Evolutionary conservation across 306 rosid species (phyloP).

Genomic region (Rosa multiflora): DNA sequence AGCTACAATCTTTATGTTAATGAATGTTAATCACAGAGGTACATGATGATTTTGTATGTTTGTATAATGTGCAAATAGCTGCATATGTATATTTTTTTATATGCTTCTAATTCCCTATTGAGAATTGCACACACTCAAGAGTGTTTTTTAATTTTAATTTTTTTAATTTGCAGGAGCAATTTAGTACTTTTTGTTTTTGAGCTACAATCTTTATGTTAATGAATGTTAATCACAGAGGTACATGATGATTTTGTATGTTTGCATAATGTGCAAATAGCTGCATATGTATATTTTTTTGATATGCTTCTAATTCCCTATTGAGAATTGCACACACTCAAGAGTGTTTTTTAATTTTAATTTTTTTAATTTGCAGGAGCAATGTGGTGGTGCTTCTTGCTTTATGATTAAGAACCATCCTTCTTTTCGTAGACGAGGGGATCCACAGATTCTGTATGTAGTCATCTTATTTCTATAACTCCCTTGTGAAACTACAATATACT

Average conservation of each 20-base stretch:
- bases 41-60: neutral
- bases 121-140: neutral
- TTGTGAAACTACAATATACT: neutral
- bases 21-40: neutral
- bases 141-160: no score
- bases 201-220: neutral
- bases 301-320: neutral
- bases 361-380: constrained; percentile 43
- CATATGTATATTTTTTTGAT: neutral
- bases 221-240: neutral
- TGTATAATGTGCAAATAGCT: neutral
- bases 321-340: neutral
- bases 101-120: neutral
- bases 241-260: neutral
- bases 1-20: neutral
- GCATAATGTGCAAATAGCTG: neutral
- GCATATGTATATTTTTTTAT: neutral
- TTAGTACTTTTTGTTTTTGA: neutral
- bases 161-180: no score
- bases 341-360: neutral
- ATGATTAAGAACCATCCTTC: constrained; percentile 60
- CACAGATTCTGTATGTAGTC: constrained; percentile 60
- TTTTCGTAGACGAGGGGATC: constrained; percentile 37
- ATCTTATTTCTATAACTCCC: neutral
- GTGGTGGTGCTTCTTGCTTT: constrained; percentile 71